Evolutionary conservation across 1,139 yeast species (phyloP), one percentile per base, ranked within the genome.

Genomic region (Magnusiomyces ingens): DNA sequence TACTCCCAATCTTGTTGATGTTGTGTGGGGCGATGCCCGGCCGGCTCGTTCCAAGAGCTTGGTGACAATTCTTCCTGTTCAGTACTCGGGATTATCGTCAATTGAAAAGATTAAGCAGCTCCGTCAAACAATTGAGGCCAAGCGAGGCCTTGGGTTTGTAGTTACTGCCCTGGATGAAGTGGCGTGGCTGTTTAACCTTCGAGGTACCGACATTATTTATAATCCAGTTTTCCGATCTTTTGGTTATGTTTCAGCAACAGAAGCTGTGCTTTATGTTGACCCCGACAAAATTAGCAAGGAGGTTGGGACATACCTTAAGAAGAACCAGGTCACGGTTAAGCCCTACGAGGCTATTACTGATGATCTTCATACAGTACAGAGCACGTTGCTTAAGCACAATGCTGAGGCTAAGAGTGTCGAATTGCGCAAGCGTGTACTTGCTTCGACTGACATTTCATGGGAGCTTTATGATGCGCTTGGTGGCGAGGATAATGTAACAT

Each of bases 191-290:
- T 78, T 90, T 66, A 93, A 93, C 65, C 74, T 93, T 60, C 79
- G 98, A 62, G 98, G 98, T 18, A 74, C 78, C 42, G 95, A 87
- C 67, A 88, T 93, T 59, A 85, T 82, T 43, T 94, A 75, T 70
- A 93, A 91, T 66, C 99, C 99, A 1, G 93, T 94, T 15, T 94
- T 94, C 68, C 90, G 80, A 71, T 76, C 94, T 49, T 93, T 87
- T 66, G 75, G 89, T 56, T 74, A 89, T 17, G 73, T 90, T 18
- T 77, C 96, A 0, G 82, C 80, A 19, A 76, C 74, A 22, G 73
- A 75, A 17, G 78, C 82, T 15, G 68, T 72, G 2, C 73, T 93
- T 50, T 94, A 84, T 67, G 74, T 82, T n/a, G 82, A 85, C 65
- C 90, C 91, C 2, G 77, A 78, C 56, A 84, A 85, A 44, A 69